Evolutionary conservation across 2,329 filamentous ascomycete genomes (phyloP).

Genomic region (Fonsecaea monophora): DNA sequence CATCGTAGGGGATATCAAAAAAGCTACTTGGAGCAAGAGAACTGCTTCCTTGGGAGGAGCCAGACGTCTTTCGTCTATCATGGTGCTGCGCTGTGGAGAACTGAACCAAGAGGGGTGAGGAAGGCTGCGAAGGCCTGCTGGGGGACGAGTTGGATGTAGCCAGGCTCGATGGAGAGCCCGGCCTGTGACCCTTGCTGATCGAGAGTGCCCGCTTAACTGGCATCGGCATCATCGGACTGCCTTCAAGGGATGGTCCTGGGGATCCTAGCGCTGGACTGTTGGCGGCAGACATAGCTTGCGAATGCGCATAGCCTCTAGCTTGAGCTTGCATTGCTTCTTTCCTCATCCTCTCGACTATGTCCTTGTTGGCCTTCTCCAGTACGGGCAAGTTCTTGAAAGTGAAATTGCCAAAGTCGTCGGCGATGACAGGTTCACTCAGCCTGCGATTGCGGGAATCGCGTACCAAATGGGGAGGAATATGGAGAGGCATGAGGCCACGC

Average conservation of each 20-base stretch:
- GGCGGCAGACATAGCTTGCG: conserved; percentile 47
- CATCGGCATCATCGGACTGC: conserved; percentile 80
- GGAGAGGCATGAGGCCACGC: conserved; percentile 89
- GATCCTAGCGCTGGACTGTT: conserved; percentile 53
- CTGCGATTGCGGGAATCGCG: conserved; percentile 86
- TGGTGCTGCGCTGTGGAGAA: conserved; percentile 85
- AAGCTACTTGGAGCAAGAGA: conserved; percentile 73
- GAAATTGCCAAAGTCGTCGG: conserved; percentile 95
- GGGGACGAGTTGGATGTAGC: conserved; percentile 86
- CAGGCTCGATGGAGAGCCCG: conserved; percentile 82
- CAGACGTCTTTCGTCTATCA: conserved; percentile 90
- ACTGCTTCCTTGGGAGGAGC: conserved; percentile 72
- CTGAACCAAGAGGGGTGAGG: conserved; percentile 91
- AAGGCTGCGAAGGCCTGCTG: conserved; percentile 81
- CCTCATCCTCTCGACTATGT: conserved; percentile 94
- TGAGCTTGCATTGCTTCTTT: conserved; percentile 83
- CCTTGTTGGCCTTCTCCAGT: conserved; percentile 97
- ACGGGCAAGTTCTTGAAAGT: conserved; percentile 97
- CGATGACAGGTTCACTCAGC: conserved; percentile 84
- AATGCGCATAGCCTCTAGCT: conserved; percentile 56
- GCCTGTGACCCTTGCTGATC: conserved; percentile 80
- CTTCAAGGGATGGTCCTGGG: conserved; percentile 75
- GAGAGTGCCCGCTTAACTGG: conserved; percentile 83
- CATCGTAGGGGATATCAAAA: conserved; percentile 71
- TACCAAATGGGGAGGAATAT: conserved; percentile 89